Conservation (phyloP, 129 eudicot genomes). For the Artemisia argyi region DNA sequence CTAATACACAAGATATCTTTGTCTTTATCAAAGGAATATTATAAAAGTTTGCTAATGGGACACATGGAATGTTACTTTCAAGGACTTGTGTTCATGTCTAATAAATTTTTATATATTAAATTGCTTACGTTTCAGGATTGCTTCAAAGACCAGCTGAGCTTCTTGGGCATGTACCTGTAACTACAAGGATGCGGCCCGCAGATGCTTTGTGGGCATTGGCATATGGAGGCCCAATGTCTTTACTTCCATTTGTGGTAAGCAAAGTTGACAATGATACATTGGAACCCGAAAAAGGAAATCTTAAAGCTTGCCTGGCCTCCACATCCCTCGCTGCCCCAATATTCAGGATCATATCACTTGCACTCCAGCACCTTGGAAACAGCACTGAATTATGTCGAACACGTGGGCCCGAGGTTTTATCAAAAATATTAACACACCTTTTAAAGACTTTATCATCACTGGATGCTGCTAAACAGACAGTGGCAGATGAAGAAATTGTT, state of each 20-base stretch:
- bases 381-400: slow-evolving; percentile 73
- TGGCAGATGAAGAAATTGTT: slow-evolving; percentile 88
- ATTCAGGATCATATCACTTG: slow-evolving; percentile 78
- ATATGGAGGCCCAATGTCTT: slow-evolving; percentile 90
- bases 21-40: no score
- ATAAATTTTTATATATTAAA: background rate
- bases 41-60: background rate
- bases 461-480: slow-evolving; percentile 56
- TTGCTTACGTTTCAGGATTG: slow-evolving; percentile 52
- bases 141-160: slow-evolving; percentile 92
- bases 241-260: slow-evolving; percentile 84
- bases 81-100: slow-evolving; percentile 5
- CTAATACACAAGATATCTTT: no score
- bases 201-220: slow-evolving; percentile 96
- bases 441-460: slow-evolving; percentile 63
- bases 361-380: slow-evolving; percentile 79
- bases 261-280: slow-evolving; percentile 58
- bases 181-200: slow-evolving; percentile 77
- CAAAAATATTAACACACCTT: slow-evolving; percentile 71
- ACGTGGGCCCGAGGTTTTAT: slow-evolving; percentile 85
- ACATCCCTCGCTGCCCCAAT: slow-evolving; percentile 82
- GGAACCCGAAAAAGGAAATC: slow-evolving; percentile 70
- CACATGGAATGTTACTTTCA: background rate
- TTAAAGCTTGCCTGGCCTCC: slow-evolving; percentile 55
- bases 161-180: slow-evolving; percentile 91